A percentile compares a stretch with the other conserved stretches of the same genome.
These are phyloP conservation scores for Graphium sp. DNA, from an alignment of 2,329 filamentous ascomycete species.

Conservation along the genomic window DNA sequence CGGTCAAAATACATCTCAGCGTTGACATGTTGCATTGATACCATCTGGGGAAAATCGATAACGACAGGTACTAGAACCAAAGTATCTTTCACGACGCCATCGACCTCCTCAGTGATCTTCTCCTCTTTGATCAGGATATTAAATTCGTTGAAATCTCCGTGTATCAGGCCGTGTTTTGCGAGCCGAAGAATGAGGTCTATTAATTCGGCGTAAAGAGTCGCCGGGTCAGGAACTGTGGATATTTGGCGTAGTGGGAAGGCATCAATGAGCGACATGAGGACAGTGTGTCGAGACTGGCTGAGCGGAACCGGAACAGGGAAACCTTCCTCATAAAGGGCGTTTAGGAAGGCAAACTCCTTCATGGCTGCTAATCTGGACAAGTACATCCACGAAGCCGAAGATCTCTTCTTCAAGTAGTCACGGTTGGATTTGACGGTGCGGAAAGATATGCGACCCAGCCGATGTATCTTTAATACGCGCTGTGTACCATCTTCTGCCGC, in stretches of 20 bases:
- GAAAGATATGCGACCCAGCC: slow-evolving; percentile 90
- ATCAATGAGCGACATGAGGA: slow-evolving; percentile 89
- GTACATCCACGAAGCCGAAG: slow-evolving; percentile 90
- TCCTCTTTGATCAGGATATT: slow-evolving; percentile 88
- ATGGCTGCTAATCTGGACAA: slow-evolving; percentile 82
- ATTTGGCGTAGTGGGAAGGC: slow-evolving; percentile 86
- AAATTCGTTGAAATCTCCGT: slow-evolving; percentile 99
- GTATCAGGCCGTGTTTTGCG: slow-evolving; percentile 76
- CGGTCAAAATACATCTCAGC: slow-evolving; percentile 96
- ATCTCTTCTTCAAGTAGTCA: slow-evolving; percentile 77
- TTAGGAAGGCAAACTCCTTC: slow-evolving; percentile 94
- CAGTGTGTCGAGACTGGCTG: slow-evolving; percentile 81
- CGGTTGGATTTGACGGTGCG: slow-evolving; percentile 90
- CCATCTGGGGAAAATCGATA: slow-evolving; percentile 97
- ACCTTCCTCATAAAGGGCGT: slow-evolving; percentile 63
- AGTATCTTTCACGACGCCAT: slow-evolving; percentile 18
- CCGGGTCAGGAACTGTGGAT: slow-evolving; percentile 65
- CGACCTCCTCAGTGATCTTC: slow-evolving; percentile 18
- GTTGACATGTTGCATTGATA: slow-evolving; percentile 85
- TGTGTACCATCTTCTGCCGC: slow-evolving; percentile 65
- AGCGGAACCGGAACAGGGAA: slow-evolving; percentile 83
- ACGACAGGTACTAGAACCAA: slow-evolving; percentile 55
- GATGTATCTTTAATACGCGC: slow-evolving; percentile 85
- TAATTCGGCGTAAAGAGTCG: slow-evolving; percentile 76
- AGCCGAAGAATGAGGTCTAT: slow-evolving; percentile 74